Evolutionary conservation across 2,329 filamentous ascomycete species (phyloP).

Genomic region (Diaporthe longicolla): DNA sequence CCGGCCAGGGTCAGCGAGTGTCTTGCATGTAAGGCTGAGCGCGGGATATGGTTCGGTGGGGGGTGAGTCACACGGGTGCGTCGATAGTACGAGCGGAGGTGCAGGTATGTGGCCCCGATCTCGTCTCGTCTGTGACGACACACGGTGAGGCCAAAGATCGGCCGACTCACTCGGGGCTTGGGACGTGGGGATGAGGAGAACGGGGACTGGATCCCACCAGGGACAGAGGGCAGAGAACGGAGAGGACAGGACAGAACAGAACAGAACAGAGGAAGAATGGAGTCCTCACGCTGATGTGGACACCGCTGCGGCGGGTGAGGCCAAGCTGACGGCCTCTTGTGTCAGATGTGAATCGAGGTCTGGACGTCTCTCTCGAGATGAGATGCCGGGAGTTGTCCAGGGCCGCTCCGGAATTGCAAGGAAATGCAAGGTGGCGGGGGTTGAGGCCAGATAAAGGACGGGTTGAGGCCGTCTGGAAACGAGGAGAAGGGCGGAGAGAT

Average conservation of each 20-base stretch:
- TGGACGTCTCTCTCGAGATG: constrained; percentile 7
- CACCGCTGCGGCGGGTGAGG: constrained; percentile 27
- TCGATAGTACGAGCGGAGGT: constrained; percentile 28
- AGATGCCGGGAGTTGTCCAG: constrained; percentile 16
- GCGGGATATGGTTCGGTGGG: constrained; percentile 35
- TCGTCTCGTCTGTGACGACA: constrained; percentile 41
- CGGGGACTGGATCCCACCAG: constrained; percentile 10
- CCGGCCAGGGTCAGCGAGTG: constrained; percentile 39
- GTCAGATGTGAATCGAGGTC: constrained; percentile 35
- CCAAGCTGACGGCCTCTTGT: constrained; percentile 35
- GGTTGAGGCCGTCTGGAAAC: neutral
- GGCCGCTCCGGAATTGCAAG: constrained; percentile 11
- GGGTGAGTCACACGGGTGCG: constrained; percentile 41
- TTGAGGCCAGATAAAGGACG: constrained; percentile 33
- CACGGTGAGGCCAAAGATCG: constrained; percentile 42
- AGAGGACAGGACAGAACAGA: constrained; percentile 30
- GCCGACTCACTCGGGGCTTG: constrained; percentile 37
- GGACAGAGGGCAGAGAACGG: constrained; percentile 23
- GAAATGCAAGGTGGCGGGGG: constrained; percentile 1
- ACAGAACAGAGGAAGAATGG: constrained; percentile 5
- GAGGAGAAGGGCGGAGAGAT: constrained; percentile 13
- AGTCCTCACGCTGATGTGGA: constrained; percentile 37
- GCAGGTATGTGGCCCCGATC: constrained; percentile 16
- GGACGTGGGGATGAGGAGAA: constrained; percentile 29
- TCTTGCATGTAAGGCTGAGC: constrained; percentile 43